A percentile compares a stretch with the other conserved stretches of the same genome.
These are phyloP conservation scores for Pleurotus pulmonarius DNA, from an alignment of 768 basidiomycete genomes.

Conservation along the genomic window DNA sequence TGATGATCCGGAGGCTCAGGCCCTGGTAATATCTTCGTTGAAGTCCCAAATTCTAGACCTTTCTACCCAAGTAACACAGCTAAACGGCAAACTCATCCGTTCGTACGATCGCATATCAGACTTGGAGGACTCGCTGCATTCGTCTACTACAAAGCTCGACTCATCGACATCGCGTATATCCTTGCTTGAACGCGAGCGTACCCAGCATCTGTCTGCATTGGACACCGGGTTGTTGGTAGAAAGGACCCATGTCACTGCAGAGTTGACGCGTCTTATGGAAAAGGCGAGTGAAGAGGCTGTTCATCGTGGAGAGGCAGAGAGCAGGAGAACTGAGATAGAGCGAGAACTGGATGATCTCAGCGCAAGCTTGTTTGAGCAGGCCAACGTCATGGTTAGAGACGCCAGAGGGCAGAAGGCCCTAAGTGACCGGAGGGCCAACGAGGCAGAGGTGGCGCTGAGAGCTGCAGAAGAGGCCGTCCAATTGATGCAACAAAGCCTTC, in stretches of 20 bases:
- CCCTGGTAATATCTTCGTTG: constrained; percentile 76
- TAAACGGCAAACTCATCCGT: constrained; percentile 89
- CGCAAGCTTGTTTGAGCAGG: constrained; percentile 84
- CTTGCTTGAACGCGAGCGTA: constrained; percentile 80
- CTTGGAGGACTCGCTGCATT: constrained; percentile 86
- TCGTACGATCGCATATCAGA: constrained; percentile 91
- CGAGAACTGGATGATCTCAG: constrained; percentile 94
- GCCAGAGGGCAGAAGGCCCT: constrained; percentile 64
- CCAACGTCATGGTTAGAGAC: constrained; percentile 97
- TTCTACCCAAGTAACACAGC: constrained; percentile 83
- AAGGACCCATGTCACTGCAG: constrained; percentile 82
- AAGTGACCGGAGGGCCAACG: constrained; percentile 73
- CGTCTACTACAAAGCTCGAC: constrained; percentile 55
- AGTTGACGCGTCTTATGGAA: constrained; percentile 92
- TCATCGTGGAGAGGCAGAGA: constrained; percentile 86
- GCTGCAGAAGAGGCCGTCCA: constrained; percentile 86
- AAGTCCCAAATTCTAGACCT: constrained; percentile 82
- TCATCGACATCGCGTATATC: constrained; percentile 63
- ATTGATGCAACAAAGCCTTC: constrained; percentile 83
- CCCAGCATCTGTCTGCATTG: constrained; percentile 83
- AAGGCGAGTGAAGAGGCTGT: constrained; percentile 94
- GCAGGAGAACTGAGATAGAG: constrained; percentile 79
- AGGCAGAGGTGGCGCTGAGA: constrained; percentile 72
- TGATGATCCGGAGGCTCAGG: constrained; percentile 64
- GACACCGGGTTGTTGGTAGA: constrained; percentile 93